Evolutionary conservation across 2,329 filamentous ascomycete genomes (phyloP).

Genomic region (Diplocarpon mali): DNA sequence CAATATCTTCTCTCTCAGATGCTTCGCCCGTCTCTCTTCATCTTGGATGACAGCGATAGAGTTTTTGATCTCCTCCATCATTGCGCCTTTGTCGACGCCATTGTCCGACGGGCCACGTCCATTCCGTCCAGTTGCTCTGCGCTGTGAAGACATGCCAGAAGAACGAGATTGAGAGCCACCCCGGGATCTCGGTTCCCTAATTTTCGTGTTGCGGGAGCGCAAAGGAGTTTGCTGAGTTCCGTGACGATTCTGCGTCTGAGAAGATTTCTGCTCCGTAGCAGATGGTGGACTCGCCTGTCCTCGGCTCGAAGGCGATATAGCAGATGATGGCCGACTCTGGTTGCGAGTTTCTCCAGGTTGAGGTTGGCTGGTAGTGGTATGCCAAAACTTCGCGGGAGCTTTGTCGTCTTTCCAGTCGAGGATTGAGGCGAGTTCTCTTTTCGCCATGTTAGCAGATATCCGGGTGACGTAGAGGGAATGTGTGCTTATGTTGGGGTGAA

Average conservation of each 20-base stretch:
- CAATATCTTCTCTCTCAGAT: slow-evolving; percentile 13
- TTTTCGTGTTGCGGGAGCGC: too few species aligned
- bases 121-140: slow-evolving; percentile 7
- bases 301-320: too few species aligned
- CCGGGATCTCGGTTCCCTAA: too few species aligned
- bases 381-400: too few species aligned
- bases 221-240: too few species aligned
- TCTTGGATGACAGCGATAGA: not conserved
- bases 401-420: not conserved
- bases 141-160: slow-evolving; percentile 12
- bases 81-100: slow-evolving; percentile 5
- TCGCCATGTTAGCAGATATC: not conserved
- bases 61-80: slow-evolving; percentile 3
- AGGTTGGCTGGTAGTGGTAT: too few species aligned
- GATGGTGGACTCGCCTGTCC: too few species aligned
- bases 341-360: too few species aligned
- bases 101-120: slow-evolving; percentile 10
- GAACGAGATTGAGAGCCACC: not conserved
- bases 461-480: not conserved
- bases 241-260: too few species aligned
- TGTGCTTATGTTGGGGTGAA: too few species aligned
- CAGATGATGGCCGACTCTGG: too few species aligned
- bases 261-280: too few species aligned
- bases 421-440: not conserved
- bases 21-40: slow-evolving; percentile 7